Base-by-base conservation (phyloP, 2,329 filamentous ascomycete species). In the Gaeumannomyces sp. region DNA sequence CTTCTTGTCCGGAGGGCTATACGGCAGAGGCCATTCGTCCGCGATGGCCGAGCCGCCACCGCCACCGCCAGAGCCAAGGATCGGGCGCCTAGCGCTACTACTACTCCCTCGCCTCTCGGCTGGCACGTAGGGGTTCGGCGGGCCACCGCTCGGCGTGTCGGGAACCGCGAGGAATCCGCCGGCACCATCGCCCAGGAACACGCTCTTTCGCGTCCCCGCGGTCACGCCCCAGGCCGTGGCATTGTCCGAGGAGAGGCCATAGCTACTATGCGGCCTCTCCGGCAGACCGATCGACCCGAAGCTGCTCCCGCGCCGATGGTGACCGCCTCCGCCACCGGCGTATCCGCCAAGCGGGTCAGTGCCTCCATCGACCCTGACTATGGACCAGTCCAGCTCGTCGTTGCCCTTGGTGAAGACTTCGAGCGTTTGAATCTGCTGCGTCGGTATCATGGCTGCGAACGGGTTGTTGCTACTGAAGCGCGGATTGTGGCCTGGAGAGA, bases 391-490 rank as follows among this genome's bases (percentile, higher is more conserved):
- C 57, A 84, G 75, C 67, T 83, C 80, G 69, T 86, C 83, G 63
- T 85, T 81, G 67, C 81, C 80, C 73, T 86, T 87, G 65, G 83
- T 85, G 67, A 85, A 87, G 28, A 87, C 80, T 68, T 86, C 84
- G 35, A 87, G 81, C 8, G 81, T 83, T 45, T 68, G 65, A 63
- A 71, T 63, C 59, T 67, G 64, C 56, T 69, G 69, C n/a, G 69
- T 67, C 62, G 69, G 66, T 64, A 74, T 68, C 53, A 75, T 70
- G 1, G 78, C 72, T 2, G 81, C 83, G 68, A 85, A 86, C 2
- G 84, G 84, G 69, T 87, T 87, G 72, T 86, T 87, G 67, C 84
- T 86, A 72, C 83, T 85, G 74, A 86, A 84, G 8, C 84, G 81
- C 16, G 71, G 74, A 65, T 75, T 75, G 60, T 70, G 65, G 64